Conservation (phyloP, 2,329 filamentous ascomycete species). For the Clarireedia homoeocarpa region DNA sequence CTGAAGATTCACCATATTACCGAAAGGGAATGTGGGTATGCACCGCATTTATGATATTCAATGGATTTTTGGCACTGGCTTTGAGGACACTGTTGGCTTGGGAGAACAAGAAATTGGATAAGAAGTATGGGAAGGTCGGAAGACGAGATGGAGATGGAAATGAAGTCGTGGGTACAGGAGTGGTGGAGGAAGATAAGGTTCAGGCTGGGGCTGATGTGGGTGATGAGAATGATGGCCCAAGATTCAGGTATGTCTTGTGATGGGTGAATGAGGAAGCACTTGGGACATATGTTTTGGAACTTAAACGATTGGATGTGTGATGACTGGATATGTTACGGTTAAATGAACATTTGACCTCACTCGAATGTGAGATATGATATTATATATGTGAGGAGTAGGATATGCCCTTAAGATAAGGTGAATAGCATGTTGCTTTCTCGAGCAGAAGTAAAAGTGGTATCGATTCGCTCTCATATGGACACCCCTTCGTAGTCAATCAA, state of each 20-base stretch:
- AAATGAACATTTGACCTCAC: background rate
- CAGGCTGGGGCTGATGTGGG: conserved; percentile 5
- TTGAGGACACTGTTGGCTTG: conserved; percentile 46
- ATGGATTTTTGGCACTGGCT: conserved; percentile 43
- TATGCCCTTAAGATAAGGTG: too few species aligned
- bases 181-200: background rate
- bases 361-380: too few species aligned
- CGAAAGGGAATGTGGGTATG: conserved; percentile 52
- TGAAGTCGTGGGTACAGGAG: background rate
- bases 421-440: too few species aligned
- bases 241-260: conserved; percentile 22
- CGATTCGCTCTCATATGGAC: too few species aligned
- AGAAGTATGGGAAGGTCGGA: conserved; percentile 26
- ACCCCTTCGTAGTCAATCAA: too few species aligned
- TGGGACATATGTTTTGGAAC: too few species aligned
- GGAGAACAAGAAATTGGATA: conserved; percentile 54
- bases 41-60: conserved; percentile 53
- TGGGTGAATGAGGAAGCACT: background rate
- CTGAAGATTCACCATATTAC: conserved; percentile 37
- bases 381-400: too few species aligned
- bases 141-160: conserved; percentile 4
- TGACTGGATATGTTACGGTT: background rate
- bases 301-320: background rate
- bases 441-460: too few species aligned
- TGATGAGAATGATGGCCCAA: conserved; percentile 24